Percentiles rank a stretch among this genome's conserved stretches.
These are phyloP conservation scores for Lagerstroemia speciosa DNA, from an alignment of 345 rosid species.

Conservation along the genomic window DNA sequence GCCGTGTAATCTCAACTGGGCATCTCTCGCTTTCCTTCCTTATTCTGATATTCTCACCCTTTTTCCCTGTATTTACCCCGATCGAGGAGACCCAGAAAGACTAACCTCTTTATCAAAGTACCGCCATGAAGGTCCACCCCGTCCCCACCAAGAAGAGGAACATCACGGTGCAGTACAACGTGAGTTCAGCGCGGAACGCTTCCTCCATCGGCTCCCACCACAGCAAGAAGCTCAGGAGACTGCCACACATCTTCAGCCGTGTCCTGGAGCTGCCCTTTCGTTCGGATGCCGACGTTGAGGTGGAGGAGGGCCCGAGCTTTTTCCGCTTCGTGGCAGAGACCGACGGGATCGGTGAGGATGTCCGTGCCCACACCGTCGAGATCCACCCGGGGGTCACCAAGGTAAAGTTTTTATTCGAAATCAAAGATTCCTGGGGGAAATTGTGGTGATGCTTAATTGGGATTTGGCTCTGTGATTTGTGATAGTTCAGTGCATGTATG, in stretches of 20 bases:
- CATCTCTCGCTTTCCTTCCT: constrained; percentile 19
- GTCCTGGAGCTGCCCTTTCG: constrained; percentile 86
- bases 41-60: constrained; percentile 19
- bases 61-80: neutral
- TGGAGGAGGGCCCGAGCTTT: constrained; percentile 68
- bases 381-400: constrained; percentile 87
- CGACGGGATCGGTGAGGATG: constrained; percentile 43
- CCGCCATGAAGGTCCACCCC: constrained; percentile 82
- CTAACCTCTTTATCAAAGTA: neutral
- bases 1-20: constrained; percentile 11
- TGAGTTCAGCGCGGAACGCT: constrained; percentile 5
- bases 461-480: neutral
- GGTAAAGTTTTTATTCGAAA: neutral
- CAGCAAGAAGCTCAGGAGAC: constrained; percentile 67
- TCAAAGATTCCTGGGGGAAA: neutral
- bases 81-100: constrained; percentile 5
- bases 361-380: constrained; percentile 71
- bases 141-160: constrained; percentile 50
- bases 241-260: constrained; percentile 88
- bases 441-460: neutral
- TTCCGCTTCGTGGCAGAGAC: constrained; percentile 85
- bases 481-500: neutral
- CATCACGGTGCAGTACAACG: constrained; percentile 44
- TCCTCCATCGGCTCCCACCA: constrained; percentile 28
- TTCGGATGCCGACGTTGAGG: constrained; percentile 76